Evolutionary conservation across 2,329 filamentous ascomycete genomes (phyloP).

Genomic region (Domatiomyces catenatus): DNA sequence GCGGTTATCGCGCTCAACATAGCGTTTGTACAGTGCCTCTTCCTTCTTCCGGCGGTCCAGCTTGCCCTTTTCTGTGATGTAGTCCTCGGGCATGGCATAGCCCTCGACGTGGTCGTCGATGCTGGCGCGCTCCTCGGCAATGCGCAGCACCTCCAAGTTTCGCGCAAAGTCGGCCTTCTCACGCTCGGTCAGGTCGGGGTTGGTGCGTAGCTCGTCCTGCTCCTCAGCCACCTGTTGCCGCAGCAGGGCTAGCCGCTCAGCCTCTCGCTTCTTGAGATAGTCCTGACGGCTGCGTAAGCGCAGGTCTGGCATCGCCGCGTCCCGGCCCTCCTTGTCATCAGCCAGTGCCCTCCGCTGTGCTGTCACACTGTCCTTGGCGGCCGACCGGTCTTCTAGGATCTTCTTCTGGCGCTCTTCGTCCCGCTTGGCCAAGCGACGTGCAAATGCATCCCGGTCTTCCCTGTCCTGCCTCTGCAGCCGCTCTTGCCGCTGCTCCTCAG

Average conservation of each 20-base stretch:
- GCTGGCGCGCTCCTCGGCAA: constrained; percentile 68
- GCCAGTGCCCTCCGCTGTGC: constrained; percentile 48
- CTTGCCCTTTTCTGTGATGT: constrained; percentile 85
- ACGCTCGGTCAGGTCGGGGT: constrained; percentile 55
- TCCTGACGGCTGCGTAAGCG: constrained; percentile 75
- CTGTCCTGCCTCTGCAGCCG: constrained; percentile 49
- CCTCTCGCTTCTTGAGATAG: constrained; percentile 84
- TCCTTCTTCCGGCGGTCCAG: constrained; percentile 76
- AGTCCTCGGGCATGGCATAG: constrained; percentile 86
- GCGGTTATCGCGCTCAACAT: constrained; percentile 73
- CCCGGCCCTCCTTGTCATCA: constrained; percentile 51
- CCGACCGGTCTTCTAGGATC: constrained; percentile 44
- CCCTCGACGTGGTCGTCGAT: constrained; percentile 90
- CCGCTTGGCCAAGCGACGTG: constrained; percentile 57
- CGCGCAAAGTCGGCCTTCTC: constrained; percentile 81
- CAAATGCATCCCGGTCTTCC: constrained; percentile 63
- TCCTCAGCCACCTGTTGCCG: constrained; percentile 85
- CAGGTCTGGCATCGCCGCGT: constrained; percentile 62
- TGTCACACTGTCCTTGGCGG: constrained; percentile 40
- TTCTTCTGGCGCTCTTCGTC: constrained; percentile 58
- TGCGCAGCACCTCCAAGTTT: constrained; percentile 64
- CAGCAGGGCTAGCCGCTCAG: constrained; percentile 70
- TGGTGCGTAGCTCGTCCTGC: constrained; percentile 61
- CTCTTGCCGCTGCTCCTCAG: constrained; percentile 43
- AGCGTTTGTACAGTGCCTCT: constrained; percentile 76